phyloP scores from a whole-genome alignment of 495 filamentous ascomycete genomes.

The Polyplosphaeria fusca region DNA sequence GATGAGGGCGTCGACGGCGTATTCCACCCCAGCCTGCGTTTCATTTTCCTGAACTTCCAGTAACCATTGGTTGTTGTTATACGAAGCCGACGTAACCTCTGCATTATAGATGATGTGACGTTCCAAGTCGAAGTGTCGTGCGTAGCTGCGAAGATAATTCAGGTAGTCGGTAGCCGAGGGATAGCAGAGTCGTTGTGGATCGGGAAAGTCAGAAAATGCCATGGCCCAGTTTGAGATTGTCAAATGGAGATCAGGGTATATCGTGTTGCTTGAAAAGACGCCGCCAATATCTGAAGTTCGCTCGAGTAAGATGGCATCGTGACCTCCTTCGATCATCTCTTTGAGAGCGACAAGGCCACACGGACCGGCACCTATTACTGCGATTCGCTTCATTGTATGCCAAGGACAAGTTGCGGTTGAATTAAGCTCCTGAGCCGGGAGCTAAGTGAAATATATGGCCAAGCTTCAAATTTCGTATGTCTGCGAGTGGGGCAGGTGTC shows the following conservation, averaged over 20 bases:
- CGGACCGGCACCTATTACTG: not conserved
- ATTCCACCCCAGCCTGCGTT: not conserved
- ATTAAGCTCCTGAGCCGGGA: too few relatives aligned
- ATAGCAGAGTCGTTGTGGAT: not conserved
- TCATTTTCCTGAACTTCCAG: not conserved
- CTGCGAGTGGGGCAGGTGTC: too few relatives aligned
- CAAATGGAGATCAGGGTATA: not conserved
- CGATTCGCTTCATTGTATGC: not conserved
- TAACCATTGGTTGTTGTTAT: not conserved
- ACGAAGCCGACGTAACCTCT: not conserved
- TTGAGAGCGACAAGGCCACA: not conserved
- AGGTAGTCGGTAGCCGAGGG: not conserved
- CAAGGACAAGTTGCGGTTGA: too few relatives aligned
- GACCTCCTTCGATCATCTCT: not conserved
- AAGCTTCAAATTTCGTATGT: too few relatives aligned
- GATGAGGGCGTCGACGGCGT: not conserved
- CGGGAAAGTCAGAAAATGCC: not conserved
- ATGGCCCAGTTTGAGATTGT: not conserved
- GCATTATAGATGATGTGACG: not conserved
- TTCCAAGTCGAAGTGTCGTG: not conserved
- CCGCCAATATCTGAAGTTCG: not conserved
- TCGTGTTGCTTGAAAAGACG: not conserved
- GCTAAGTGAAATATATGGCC: too few relatives aligned
- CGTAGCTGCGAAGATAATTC: not conserved
- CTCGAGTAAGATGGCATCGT: not conserved